Percentiles rank a stretch among this genome's conserved stretches.
Evolutionary conservation across 1,284 basidiomycete genomes (phyloP).

Genomic region (Stereum hirsutum): DNA sequence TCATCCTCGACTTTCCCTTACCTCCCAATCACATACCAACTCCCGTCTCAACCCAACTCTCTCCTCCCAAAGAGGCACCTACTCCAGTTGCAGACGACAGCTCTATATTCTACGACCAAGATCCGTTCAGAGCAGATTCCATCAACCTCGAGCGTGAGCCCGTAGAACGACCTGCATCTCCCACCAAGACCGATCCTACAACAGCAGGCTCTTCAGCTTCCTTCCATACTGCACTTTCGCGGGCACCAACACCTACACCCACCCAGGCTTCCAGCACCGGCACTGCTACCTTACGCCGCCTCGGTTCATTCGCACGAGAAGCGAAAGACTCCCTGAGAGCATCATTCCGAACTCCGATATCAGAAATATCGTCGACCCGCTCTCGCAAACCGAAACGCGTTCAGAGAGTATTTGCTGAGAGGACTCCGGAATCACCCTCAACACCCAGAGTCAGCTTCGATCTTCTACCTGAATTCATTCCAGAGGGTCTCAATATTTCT

Average conservation of each 20-base stretch:
- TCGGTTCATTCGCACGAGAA: conserved; percentile 25
- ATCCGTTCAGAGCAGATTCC: conserved; percentile 20
- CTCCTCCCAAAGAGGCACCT: conserved; percentile 9
- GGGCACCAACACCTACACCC: background rate
- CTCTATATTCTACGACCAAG: conserved; percentile 27
- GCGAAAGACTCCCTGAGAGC: conserved; percentile 20
- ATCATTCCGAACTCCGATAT: conserved; percentile 20
- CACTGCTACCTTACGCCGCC: conserved; percentile 26
- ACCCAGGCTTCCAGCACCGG: conserved; percentile 9
- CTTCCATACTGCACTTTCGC: conserved; percentile 13
- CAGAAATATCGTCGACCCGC: conserved; percentile 20
- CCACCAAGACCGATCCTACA: conserved; percentile 5
- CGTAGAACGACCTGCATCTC: conserved; percentile 6
- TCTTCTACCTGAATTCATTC: conserved; percentile 10
- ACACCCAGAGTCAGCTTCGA: background rate
- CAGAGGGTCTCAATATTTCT: conserved; percentile 11
- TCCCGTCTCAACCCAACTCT: conserved; percentile 16
- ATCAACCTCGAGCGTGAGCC: conserved; percentile 5
- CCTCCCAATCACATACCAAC: conserved; percentile 31
- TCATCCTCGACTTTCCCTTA: conserved; percentile 13
- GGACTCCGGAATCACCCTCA: conserved; percentile 4
- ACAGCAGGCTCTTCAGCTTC: conserved; percentile 11
- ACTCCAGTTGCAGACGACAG: conserved; percentile 14
- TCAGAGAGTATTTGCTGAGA: conserved; percentile 8
- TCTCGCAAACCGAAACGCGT: conserved; percentile 7